A percentile compares a stretch with the other conserved stretches of the same genome.
Evolutionary conservation across 2,329 filamentous ascomycete genomes (phyloP).

Genomic region (Phialophora chinensis): DNA sequence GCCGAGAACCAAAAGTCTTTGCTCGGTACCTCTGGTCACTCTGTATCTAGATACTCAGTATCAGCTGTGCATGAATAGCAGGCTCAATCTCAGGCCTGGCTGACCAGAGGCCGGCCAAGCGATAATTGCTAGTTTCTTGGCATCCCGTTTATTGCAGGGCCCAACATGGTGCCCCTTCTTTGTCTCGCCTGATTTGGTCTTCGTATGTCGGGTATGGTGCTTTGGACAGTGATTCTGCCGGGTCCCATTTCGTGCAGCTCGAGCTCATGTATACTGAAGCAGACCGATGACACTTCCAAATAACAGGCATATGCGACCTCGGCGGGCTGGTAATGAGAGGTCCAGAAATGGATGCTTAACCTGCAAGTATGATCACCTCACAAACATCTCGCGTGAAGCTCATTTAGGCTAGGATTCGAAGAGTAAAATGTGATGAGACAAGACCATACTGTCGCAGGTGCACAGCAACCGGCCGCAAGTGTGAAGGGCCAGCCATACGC

Average conservation of each 20-base stretch:
- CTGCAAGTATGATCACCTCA: slow-evolving; percentile 30
- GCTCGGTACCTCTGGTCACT: not conserved
- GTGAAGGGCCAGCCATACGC: slow-evolving; percentile 27
- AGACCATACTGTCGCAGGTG: slow-evolving; percentile 31
- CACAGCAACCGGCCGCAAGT: slow-evolving; percentile 31
- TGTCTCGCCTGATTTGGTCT: not conserved
- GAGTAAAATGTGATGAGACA: slow-evolving; percentile 36
- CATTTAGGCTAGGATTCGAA: slow-evolving; percentile 26
- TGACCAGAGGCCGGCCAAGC: not conserved
- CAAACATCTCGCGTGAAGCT: not conserved
- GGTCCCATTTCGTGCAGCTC: not conserved
- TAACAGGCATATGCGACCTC: slow-evolving; percentile 9
- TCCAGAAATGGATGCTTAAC: slow-evolving; percentile 35
- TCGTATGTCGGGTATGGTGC: not conserved
- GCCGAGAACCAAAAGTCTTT: not conserved
- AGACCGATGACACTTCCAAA: not conserved
- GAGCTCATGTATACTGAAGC: not conserved
- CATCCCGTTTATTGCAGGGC: not conserved
- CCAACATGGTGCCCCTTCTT: not conserved
- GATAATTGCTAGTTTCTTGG: not conserved
- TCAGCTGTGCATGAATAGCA: not conserved
- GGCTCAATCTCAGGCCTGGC: not conserved
- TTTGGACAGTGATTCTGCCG: not conserved
- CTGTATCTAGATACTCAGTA: not conserved
- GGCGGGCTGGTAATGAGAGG: slow-evolving; percentile 28